These are phyloP conservation scores for Termitomyces bulborhizus DNA, from an alignment of 768 basidiomycete genomes.

Conservation along the genomic window DNA sequence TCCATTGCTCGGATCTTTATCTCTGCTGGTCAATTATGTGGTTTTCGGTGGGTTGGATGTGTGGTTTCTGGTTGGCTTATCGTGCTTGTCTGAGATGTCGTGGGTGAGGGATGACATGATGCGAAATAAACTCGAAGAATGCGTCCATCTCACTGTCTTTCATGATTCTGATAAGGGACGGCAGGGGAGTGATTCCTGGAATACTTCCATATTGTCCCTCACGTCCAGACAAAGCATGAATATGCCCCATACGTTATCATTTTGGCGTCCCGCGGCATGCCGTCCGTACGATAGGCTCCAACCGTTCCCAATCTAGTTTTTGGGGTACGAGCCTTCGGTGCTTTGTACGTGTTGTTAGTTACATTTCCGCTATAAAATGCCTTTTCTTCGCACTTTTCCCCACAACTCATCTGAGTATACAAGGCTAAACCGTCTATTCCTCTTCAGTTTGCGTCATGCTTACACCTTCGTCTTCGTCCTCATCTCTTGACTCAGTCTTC, in stretches of 20 bases:
- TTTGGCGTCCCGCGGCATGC: background rate
- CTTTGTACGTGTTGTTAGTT: constrained; percentile 21
- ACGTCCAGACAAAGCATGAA: background rate
- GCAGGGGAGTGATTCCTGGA: background rate
- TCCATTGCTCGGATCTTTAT: background rate
- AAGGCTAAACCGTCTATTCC: background rate
- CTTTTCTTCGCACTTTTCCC: constrained; percentile 2
- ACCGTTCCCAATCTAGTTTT: constrained; percentile 1
- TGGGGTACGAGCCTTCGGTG: constrained; percentile 6
- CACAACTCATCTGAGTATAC: background rate
- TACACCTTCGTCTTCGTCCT: constrained; percentile 24
- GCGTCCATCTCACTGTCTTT: background rate
- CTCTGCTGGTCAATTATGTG: background rate
- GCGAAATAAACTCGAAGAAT: background rate
- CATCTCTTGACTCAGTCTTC: constrained; percentile 25
- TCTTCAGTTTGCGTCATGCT: constrained; percentile 7
- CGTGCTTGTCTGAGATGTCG: background rate
- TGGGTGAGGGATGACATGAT: background rate
- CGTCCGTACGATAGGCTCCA: background rate
- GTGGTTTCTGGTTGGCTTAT: background rate
- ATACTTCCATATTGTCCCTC: background rate
- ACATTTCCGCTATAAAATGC: constrained; percentile 23
- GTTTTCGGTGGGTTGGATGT: background rate
- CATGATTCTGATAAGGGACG: background rate
- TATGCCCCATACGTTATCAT: background rate